Evolutionary conservation across 2,329 filamentous ascomycete species (phyloP).

Genomic region (Fusarium poae): DNA sequence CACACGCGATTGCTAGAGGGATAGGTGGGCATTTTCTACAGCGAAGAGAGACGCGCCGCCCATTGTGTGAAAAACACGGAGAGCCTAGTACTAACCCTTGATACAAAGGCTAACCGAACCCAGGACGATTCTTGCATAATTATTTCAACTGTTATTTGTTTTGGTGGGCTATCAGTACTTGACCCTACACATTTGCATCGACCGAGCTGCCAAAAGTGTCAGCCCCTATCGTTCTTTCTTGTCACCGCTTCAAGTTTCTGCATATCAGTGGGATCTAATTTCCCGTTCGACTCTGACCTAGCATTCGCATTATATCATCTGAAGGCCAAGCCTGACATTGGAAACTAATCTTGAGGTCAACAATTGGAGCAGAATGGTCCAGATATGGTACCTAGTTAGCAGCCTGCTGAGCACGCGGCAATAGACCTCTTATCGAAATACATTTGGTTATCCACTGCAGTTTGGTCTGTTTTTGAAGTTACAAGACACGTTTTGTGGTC

Average conservation of each 20-base stretch:
- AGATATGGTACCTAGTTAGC: background rate
- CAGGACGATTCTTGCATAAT: background rate
- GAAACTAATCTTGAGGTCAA: background rate
- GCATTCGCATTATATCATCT: background rate
- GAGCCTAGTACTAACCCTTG: no score
- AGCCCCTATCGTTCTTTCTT: background rate
- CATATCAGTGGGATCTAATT: constrained; percentile 4
- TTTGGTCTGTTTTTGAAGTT: background rate
- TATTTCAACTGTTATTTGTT: background rate
- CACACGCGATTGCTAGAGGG: background rate
- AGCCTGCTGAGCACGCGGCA: background rate
- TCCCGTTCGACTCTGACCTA: background rate
- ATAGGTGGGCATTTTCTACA: constrained; percentile 9
- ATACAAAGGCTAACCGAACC: background rate
- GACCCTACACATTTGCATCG: background rate
- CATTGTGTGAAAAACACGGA: background rate
- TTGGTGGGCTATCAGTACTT: background rate
- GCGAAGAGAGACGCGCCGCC: constrained; percentile 3
- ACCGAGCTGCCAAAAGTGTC: background rate
- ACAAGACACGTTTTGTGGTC: background rate
- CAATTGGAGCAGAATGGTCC: background rate
- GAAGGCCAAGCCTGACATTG: background rate
- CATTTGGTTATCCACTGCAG: background rate
- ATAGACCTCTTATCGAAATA: background rate
- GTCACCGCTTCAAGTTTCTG: background rate